Evolutionary conservation across 179 eudicot genomes (phyloP), one percentile per base, ranked within the genome.

Genomic region (Beta corolliflora): DNA sequence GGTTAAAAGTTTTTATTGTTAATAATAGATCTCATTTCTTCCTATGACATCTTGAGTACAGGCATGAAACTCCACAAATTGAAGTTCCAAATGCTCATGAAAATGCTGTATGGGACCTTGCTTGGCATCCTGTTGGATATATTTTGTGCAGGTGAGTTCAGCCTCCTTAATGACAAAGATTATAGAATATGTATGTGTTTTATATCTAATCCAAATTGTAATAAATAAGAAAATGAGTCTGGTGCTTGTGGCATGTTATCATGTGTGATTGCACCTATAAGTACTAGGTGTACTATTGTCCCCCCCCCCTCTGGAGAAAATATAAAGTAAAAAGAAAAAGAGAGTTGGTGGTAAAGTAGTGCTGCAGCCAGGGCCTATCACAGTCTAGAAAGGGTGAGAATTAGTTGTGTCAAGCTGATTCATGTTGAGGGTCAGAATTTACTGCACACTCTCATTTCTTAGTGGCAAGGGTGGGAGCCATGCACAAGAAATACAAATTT

Each of bases 71-170:
- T 77, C 99, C 99, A 41, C 99, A 96, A 81, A 89, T 94, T 86
- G 98, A 96, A 88, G 88, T 92, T 81, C 73, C 88, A 75, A 91
- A 85, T 80, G 99, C 97, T 52, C 99, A 96, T 87, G 99, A 94
- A 74, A 89, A 86, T 80, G 91, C 94, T 84, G 99, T 96, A 61
- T 96, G 99, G 96, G 99, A 96, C 81, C 97, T 96, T 78, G 92
- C 99, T 58, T 96, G 99, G 99, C 99, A 96, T 92, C 99, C 99
- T 80, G 85, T 91, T 77, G 99, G 99, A 68, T 92, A 96, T 82
- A 81, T 94, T 53, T 92, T 96, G 67, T 96, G 98, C 98, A 96
- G 99, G 99, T 96, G 77, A 74, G 76, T 50, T 77, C 25, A 23
- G 29, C 76, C 64, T 64, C 25, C 18, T 74, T 61, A 5, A 73